Conservation (phyloP, 2,329 filamentous ascomycete genomes). For the Sarocladiaceae sp. region DNA sequence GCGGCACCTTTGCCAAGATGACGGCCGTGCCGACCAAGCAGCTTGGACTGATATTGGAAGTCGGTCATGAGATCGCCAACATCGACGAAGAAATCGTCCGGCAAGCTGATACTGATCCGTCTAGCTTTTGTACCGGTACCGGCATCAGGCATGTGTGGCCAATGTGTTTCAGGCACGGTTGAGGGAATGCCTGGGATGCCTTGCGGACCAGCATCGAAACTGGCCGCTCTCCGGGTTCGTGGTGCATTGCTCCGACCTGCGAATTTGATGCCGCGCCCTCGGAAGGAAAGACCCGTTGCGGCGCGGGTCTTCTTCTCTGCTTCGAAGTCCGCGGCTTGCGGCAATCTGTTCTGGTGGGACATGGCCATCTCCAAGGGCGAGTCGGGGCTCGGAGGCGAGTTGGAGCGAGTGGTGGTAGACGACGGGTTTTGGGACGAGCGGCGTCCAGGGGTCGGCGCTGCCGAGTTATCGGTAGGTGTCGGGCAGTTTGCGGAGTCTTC, state of each 20-base stretch:
- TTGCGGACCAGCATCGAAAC: conserved; percentile 39
- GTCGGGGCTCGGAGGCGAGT: conserved; percentile 44
- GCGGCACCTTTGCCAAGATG: conserved; percentile 76
- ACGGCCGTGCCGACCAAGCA: conserved; percentile 67
- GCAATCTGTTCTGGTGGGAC: conserved; percentile 28
- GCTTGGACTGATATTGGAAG: conserved; percentile 63
- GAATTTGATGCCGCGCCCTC: conserved; percentile 43
- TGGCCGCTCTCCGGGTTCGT: conserved; percentile 36
- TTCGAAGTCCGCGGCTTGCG: conserved; percentile 34
- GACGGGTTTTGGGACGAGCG: conserved; percentile 42
- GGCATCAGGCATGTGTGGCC: conserved; percentile 57
- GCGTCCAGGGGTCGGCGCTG: conserved; percentile 17
- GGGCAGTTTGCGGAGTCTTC: neutral
- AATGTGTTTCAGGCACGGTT: conserved; percentile 38
- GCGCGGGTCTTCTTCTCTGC: conserved; percentile 41
- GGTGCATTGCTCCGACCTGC: conserved; percentile 19
- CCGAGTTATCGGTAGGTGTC: neutral
- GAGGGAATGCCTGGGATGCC: conserved; percentile 23
- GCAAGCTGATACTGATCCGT: conserved; percentile 67
- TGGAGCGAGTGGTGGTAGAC: conserved; percentile 39
- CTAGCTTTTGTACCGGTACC: conserved; percentile 73
- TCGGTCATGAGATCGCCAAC: conserved; percentile 62
- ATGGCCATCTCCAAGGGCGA: conserved; percentile 37
- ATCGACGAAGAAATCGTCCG: conserved; percentile 68
- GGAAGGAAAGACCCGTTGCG: conserved; percentile 43